Conservation (phyloP, 1,139 yeast genomes). For the Suhomyces bolitotheri region DNA sequence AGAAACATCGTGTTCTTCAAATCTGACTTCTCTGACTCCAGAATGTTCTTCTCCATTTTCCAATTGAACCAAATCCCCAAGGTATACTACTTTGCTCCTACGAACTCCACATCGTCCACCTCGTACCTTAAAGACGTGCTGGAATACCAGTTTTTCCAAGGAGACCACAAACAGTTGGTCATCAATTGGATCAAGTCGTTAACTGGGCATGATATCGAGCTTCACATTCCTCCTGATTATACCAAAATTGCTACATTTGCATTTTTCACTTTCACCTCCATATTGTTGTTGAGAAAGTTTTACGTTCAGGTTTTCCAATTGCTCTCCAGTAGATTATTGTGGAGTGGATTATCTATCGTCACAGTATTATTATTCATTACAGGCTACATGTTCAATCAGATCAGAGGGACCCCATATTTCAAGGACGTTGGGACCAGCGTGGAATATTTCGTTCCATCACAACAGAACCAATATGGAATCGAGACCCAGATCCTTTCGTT, state of each 20-base stretch:
- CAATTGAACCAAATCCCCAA: slow-evolving; percentile 78
- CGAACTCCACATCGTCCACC: slow-evolving; percentile 32
- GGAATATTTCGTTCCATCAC: slow-evolving; percentile 64
- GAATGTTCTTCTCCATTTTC: slow-evolving; percentile 54
- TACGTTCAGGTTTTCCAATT: slow-evolving; percentile 35
- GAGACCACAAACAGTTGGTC: slow-evolving; percentile 50
- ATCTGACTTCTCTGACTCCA: slow-evolving; percentile 66
- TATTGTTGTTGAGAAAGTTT: slow-evolving; percentile 24
- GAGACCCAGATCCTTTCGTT: slow-evolving; percentile 78
- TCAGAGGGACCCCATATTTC: slow-evolving; percentile 73
- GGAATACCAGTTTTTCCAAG: slow-evolving; percentile 54
- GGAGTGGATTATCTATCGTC: slow-evolving; percentile 67
- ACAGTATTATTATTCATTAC: slow-evolving; percentile 70
- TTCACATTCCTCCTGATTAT: slow-evolving; percentile 58
- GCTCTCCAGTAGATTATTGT: slow-evolving; percentile 40
- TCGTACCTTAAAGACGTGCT: slow-evolving; percentile 38
- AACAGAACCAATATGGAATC: slow-evolving; percentile 74
- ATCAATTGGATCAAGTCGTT: slow-evolving; percentile 35
- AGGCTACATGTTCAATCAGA: slow-evolving; percentile 93
- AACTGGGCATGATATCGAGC: slow-evolving; percentile 46
- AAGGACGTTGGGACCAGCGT: slow-evolving; percentile 57
- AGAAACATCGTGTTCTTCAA: slow-evolving; percentile 63
- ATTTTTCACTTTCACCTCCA: slow-evolving; percentile 34
- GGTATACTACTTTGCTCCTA: slow-evolving; percentile 63
- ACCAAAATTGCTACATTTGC: slow-evolving; percentile 53